phyloP scores from a whole-genome alignment of 768 basidiomycete genomes.

The Tephrocybe sp. region DNA sequence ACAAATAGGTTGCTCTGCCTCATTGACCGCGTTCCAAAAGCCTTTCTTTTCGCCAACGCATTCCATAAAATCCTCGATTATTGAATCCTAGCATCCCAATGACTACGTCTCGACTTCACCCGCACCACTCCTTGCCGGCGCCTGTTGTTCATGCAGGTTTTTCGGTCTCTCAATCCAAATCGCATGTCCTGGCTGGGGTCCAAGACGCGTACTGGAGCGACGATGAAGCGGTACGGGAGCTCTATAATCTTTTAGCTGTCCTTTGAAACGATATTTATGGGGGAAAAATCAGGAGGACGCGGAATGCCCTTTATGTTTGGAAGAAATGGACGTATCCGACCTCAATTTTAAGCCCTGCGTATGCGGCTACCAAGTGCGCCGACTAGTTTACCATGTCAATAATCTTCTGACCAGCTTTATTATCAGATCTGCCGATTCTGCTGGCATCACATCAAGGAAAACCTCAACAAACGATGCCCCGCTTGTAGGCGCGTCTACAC shows the following conservation, averaged over 20 bases:
- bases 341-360: conserved; percentile 99
- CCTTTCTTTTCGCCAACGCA: conserved; percentile 13
- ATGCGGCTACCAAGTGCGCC: conserved; percentile 90
- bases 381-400: conserved; percentile 3
- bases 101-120: conserved; percentile 57
- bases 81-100: conserved; percentile 26
- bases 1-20: conserved; percentile 18
- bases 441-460: conserved; percentile 97
- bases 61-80: neutral
- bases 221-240: conserved; percentile 71
- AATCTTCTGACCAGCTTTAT: conserved; percentile 13
- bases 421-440: conserved; percentile 96
- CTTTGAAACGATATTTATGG: conserved; percentile 13
- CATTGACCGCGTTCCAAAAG: conserved; percentile 21
- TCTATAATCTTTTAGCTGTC: conserved; percentile 9
- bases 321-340: conserved; percentile 99
- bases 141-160: conserved; percentile 73
- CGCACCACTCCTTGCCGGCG: conserved; percentile 67
- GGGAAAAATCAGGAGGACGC: conserved; percentile 76
- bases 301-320: conserved; percentile 96
- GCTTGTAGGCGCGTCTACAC: conserved; percentile 93
- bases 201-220: conserved; percentile 98
- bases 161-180: conserved; percentile 77
- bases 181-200: conserved; percentile 83
- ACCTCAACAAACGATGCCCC: conserved; percentile 94